These are phyloP conservation scores for Paracoccidioides lutzii DNA, from an alignment of 2,329 filamentous ascomycete species.

Conservation along the genomic window DNA sequence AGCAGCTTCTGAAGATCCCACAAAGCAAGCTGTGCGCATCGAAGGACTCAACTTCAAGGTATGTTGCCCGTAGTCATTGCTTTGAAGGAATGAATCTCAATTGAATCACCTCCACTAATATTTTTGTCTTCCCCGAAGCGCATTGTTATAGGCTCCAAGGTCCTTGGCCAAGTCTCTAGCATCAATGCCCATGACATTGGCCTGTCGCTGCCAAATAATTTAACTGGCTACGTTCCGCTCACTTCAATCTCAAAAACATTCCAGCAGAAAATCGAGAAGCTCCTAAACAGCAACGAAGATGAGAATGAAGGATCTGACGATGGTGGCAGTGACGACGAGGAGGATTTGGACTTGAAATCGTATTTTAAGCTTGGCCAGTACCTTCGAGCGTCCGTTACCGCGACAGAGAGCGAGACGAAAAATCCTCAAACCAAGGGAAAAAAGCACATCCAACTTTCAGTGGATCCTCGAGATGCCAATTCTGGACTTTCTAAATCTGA, in stretches of 20 bases:
- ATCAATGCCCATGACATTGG: conserved; percentile 70
- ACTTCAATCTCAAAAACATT: conserved; percentile 79
- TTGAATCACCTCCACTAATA: conserved; percentile 18
- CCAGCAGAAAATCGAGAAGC: conserved; percentile 58
- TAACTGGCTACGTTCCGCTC: conserved; percentile 77
- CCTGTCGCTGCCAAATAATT: conserved; percentile 80
- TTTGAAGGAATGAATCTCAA: neutral
- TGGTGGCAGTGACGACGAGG: conserved; percentile 32
- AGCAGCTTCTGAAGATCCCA: conserved; percentile 36
- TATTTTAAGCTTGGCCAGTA: conserved; percentile 81
- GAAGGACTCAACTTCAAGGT: conserved; percentile 87
- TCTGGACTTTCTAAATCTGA: conserved; percentile 58
- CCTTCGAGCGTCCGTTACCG: conserved; percentile 68
- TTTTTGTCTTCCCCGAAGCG: conserved; percentile 42
- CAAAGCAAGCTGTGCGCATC: conserved; percentile 52
- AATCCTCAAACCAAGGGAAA: conserved; percentile 50
- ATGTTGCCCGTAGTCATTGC: conserved; percentile 17
- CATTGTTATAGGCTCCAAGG: conserved; percentile 68
- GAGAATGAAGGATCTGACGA: conserved; percentile 38
- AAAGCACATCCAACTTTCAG: conserved; percentile 73
- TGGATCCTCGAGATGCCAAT: conserved; percentile 70
- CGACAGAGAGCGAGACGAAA: conserved; percentile 49
- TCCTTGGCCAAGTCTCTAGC: conserved; percentile 73
- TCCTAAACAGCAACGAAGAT: conserved; percentile 46
- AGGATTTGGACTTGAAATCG: conserved; percentile 57